phyloP scores from a whole-genome alignment of 768 basidiomycete species.

The Coprinopsis sp. region DNA sequence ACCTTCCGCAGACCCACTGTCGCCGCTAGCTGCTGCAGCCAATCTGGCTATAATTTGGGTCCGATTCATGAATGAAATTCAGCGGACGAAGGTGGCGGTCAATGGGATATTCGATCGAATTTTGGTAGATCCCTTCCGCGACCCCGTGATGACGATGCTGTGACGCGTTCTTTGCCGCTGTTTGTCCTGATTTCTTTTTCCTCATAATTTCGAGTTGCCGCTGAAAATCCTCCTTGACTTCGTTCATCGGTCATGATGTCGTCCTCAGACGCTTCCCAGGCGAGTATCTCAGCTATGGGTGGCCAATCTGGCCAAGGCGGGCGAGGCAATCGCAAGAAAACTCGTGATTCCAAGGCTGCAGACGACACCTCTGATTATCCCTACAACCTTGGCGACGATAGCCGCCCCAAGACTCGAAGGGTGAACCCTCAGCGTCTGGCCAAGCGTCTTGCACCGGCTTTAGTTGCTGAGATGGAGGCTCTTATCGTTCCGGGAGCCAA shows the following conservation, averaged over 20 bases:
- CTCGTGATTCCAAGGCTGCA: slow-evolving; percentile 29
- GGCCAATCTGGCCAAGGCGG: slow-evolving; percentile 37
- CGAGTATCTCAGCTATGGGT: no score
- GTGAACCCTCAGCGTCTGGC: slow-evolving; percentile 71
- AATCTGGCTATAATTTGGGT: neutral
- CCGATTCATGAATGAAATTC: no score
- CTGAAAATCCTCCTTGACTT: neutral
- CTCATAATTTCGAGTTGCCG: neutral
- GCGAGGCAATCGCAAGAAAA: slow-evolving; percentile 62
- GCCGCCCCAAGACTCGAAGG: slow-evolving; percentile 41
- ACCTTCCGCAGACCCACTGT: neutral
- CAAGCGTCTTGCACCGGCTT: slow-evolving; percentile 57
- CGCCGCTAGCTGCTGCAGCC: neutral
- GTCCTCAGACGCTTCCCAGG: no score
- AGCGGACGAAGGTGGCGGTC: no score
- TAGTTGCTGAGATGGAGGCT: slow-evolving; percentile 70
- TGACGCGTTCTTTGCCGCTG: slow-evolving; percentile 7
- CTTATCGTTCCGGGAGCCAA: slow-evolving; percentile 65
- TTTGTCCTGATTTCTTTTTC: neutral
- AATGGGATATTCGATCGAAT: neutral
- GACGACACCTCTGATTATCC: slow-evolving; percentile 7
- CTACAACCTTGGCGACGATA: slow-evolving; percentile 24
- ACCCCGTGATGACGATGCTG: neutral
- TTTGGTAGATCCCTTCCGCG: neutral
- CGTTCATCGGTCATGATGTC: no score